Evolutionary conservation across 2,329 filamentous ascomycete species (phyloP).

Genomic region (Trichoderma atrobrunneum): DNA sequence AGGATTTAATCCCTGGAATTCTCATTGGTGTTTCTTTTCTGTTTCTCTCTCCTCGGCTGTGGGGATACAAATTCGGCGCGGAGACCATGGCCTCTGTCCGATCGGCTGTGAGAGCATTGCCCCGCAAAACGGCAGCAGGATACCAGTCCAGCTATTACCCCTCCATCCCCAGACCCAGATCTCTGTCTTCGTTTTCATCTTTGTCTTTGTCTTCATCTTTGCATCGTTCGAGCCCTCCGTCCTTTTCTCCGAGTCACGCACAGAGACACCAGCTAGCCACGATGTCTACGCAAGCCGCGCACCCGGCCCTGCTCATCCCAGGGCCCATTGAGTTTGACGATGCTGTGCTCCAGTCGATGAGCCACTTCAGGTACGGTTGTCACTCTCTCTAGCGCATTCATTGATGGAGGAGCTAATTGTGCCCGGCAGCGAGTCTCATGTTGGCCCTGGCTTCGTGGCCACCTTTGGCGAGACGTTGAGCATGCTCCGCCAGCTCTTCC

Average conservation of each 20-base stretch:
- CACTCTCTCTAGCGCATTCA: slow-evolving; percentile 20
- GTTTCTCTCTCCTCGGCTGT: slow-evolving; percentile 7
- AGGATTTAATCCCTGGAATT: not conserved
- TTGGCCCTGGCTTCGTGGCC: slow-evolving; percentile 83
- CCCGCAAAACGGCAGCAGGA: slow-evolving; percentile 27
- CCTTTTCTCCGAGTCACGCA: not conserved
- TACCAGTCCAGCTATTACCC: slow-evolving; percentile 26
- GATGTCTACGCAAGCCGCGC: slow-evolving; percentile 62
- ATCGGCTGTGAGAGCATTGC: slow-evolving; percentile 30
- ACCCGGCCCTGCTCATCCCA: slow-evolving; percentile 83
- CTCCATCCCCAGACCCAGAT: slow-evolving; percentile 23
- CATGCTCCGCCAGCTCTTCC: slow-evolving; percentile 89
- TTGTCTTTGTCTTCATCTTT: slow-evolving; percentile 4
- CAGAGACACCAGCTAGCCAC: slow-evolving; percentile 31
- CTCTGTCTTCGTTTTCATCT: not conserved
- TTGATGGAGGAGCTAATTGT: slow-evolving; percentile 11
- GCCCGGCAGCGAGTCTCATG: slow-evolving; percentile 77
- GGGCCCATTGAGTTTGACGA: slow-evolving; percentile 98
- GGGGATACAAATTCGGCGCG: slow-evolving; percentile 12
- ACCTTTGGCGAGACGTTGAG: slow-evolving; percentile 86
- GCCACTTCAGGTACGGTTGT: slow-evolving; percentile 72
- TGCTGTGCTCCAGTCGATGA: slow-evolving; percentile 92
- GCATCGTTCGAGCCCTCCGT: slow-evolving; percentile 21
- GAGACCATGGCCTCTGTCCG: slow-evolving; percentile 24
- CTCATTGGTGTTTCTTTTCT: slow-evolving; percentile 5